Base-by-base conservation (phyloP, 768 basidiomycete species). In the Cystoderma amianthinum region DNA sequence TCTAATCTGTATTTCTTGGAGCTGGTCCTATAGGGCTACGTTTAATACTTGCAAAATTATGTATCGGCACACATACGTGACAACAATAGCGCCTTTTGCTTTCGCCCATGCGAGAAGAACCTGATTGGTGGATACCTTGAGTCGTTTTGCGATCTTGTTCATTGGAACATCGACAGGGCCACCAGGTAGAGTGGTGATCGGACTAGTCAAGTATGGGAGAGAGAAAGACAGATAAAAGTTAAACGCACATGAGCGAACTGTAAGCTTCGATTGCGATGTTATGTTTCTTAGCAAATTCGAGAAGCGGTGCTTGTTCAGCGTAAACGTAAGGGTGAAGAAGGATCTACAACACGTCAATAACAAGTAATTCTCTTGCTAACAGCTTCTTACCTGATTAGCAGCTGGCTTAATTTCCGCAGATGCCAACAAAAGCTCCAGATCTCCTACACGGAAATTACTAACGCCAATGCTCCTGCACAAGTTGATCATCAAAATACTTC, bases 21-120 rank as follows among this genome's bases (percentile, higher is more conserved):
- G 57, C 81, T 84, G 10, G 77, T 74, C 7, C 81, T 82, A 34
- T 3, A 38, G 2, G 10, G 2, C 16, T 9, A 38, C 7, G 11
- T 19, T 2, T 7, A 12, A 24, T 38, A 11, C 18, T 13, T 22
- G 37, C 2, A 20, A 19, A 6, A 1, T 6, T 13, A 10, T 11
- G 2, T 17, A 4, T 37, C 40, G 23, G n/a, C n/a, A 9, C 15
- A 42, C 55, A 39, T 53, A 84, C 77, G 80, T 85, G 47, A 85
- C 69, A 18, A 72, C 70, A 3, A 84, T 74, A 0, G 73, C 74
- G 7, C 77, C 80, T 54, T 88, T 86, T 4, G 74, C 66, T 52
- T 78, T 83, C 3, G 74, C 71, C 85, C 85, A 85, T 1, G 82
- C 81, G 5, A 86, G 65, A 3, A 87, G 63, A 6, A 85, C 72